Evolutionary conservation across 352 stramenopile species (phyloP).

Genomic region (Peronosclerospora sorghi): DNA sequence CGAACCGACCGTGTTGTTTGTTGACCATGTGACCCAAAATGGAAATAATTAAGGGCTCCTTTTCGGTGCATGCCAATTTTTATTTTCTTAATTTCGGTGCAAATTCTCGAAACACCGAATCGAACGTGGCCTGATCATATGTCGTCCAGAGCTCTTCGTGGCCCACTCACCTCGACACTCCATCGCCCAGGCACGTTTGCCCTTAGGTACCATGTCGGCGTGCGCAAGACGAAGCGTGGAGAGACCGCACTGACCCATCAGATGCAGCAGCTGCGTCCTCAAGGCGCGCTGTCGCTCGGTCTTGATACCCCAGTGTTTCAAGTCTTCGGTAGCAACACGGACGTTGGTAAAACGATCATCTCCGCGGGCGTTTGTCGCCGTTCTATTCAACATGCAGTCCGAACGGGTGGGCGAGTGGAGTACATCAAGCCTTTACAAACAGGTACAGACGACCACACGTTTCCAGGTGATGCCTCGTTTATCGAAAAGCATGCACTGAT

Average conservation of each 20-base stretch:
- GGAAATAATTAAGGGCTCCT: too few relatives aligned
- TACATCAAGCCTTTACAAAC: constrained; percentile 98
- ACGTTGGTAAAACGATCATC: constrained; percentile 95
- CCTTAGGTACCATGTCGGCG: constrained; percentile 34
- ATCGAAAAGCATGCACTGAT: constrained; percentile 37
- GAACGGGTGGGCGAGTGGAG: constrained; percentile 21
- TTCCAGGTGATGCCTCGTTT: constrained; percentile 81
- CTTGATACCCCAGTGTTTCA: constrained; percentile 74
- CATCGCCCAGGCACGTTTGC: too few relatives aligned
- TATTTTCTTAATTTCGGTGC: too few relatives aligned
- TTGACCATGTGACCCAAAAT: too few relatives aligned
- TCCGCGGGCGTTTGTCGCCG: constrained; percentile 87
- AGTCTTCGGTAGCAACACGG: constrained; percentile 96
- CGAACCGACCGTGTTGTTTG: too few relatives aligned
- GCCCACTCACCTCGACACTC: too few relatives aligned
- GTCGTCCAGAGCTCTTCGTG: too few relatives aligned
- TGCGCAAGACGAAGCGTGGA: constrained; percentile 24
- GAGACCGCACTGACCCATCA: constrained; percentile 28
- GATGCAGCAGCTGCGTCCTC: constrained; percentile 37
- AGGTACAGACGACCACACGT: constrained; percentile 53
- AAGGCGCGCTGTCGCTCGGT: constrained; percentile 32
- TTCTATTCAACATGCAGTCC: constrained; percentile 19
- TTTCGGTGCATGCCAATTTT: too few relatives aligned
- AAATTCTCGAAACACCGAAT: too few relatives aligned
- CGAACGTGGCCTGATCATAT: too few relatives aligned